Conservation (phyloP, 331 rosid species). For the Rhamnella rubrinervis region DNA sequence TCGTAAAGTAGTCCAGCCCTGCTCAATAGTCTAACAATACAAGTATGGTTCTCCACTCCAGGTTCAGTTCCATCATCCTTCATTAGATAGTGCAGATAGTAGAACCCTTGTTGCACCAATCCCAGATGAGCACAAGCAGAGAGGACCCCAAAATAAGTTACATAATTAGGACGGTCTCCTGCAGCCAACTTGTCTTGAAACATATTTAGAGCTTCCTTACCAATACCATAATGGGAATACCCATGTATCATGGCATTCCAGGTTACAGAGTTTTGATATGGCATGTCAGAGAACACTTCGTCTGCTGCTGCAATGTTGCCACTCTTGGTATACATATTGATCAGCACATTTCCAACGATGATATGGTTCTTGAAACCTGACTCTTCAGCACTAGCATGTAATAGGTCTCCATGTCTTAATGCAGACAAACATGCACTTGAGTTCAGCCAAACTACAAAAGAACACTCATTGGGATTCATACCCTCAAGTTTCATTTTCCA, state of each 20-base stretch:
- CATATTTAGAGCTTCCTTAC: constrained; percentile 57
- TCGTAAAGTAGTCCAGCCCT: constrained; percentile 65
- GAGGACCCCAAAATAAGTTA: constrained; percentile 70
- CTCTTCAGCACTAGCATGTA: constrained; percentile 58
- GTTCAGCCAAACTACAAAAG: constrained; percentile 60
- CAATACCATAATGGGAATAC: constrained; percentile 71
- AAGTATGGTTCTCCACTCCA: constrained; percentile 79
- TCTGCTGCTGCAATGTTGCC: constrained; percentile 67
- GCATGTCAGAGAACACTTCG: constrained; percentile 44
- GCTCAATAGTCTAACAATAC: constrained; percentile 61
- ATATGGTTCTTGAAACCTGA: constrained; percentile 54
- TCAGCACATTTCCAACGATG: constrained; percentile 62
- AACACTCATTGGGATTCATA: constrained; percentile 53
- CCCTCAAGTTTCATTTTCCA: constrained; percentile 47
- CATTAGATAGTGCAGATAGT: constrained; percentile 58
- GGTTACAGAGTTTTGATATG: constrained; percentile 39
- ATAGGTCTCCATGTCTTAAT: constrained; percentile 52
- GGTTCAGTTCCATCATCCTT: constrained; percentile 49
- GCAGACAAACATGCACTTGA: constrained; percentile 67
- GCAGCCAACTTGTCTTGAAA: constrained; percentile 53
- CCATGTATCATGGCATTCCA: constrained; percentile 85
- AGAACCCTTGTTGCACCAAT: constrained; percentile 59
- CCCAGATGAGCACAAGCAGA: constrained; percentile 67
- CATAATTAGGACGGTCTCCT: constrained; percentile 50
- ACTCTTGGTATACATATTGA: constrained; percentile 77